Evolutionary conservation across 805 yeast species (phyloP).

Genomic region (Lachancea waltii): DNA sequence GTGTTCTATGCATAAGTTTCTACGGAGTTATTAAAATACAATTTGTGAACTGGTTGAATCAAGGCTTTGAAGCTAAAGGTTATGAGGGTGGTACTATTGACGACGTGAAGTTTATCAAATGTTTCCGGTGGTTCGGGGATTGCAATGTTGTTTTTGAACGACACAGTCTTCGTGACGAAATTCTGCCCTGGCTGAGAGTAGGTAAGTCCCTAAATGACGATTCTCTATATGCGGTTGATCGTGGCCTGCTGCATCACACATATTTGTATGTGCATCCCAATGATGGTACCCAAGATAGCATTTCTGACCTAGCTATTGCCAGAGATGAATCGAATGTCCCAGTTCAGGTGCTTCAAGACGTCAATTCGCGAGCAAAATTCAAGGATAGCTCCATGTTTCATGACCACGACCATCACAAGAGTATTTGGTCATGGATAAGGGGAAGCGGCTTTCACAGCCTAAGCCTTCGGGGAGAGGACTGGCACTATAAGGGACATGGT

Average conservation of each 20-base stretch:
- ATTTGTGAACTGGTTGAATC: not conserved
- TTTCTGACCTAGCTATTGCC: slow-evolving; percentile 42
- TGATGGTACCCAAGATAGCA: slow-evolving; percentile 22
- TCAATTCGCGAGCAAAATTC: slow-evolving; percentile 21
- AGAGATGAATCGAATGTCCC: slow-evolving; percentile 34
- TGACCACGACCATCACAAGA: slow-evolving; percentile 20
- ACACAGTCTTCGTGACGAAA: slow-evolving; percentile 1
- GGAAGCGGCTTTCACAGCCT: not conserved
- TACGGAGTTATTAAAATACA: not conserved
- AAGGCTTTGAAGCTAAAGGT: slow-evolving; percentile 5
- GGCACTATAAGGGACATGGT: slow-evolving; percentile 45
- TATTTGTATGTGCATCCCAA: slow-evolving; percentile 25
- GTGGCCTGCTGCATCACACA: slow-evolving; percentile 19
- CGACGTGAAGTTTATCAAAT: slow-evolving; percentile 26
- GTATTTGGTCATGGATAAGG: slow-evolving; percentile 3
- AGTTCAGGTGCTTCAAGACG: slow-evolving; percentile 33
- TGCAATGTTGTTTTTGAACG: slow-evolving; percentile 24
- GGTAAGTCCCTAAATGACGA: slow-evolving; percentile 22
- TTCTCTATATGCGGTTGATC: slow-evolving; percentile 10
- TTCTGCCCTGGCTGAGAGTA: slow-evolving; percentile 24
- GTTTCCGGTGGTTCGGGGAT: slow-evolving; percentile 28
- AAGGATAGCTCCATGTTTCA: slow-evolving; percentile 31
- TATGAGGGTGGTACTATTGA: slow-evolving; percentile 30
- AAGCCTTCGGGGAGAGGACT: slow-evolving; percentile 23
- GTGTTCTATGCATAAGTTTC: not conserved